Percentiles rank a stretch among this genome's conserved stretches.
Evolutionary conservation across 352 stramenopile species (phyloP).

Genomic region (Pythium dissotocum): DNA sequence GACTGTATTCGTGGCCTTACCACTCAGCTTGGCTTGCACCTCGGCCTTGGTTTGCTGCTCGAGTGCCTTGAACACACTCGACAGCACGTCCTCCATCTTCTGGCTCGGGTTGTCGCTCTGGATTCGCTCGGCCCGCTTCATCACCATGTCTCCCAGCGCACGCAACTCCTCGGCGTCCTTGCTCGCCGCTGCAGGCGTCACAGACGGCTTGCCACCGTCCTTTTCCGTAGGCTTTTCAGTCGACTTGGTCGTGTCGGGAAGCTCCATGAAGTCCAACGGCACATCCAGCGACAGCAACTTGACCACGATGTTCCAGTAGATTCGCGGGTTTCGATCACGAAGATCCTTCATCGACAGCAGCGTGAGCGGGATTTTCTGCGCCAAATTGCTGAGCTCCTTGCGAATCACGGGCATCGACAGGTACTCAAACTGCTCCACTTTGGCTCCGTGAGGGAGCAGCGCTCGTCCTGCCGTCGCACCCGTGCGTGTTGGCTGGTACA

Average conservation of each 20-base stretch:
- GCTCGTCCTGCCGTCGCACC: neutral
- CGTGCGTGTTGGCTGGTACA: conserved; percentile 22
- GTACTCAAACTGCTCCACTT: conserved; percentile 46
- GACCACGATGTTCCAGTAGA: conserved; percentile 66
- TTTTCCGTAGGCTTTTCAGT: neutral
- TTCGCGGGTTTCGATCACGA: conserved; percentile 35
- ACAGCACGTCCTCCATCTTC: conserved; percentile 13
- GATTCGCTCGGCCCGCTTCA: conserved; percentile 10
- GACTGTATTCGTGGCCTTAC: neutral
- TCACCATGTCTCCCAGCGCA: conserved; percentile 10
- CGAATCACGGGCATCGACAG: conserved; percentile 45
- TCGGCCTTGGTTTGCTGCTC: conserved; percentile 15
- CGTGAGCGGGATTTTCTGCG: conserved; percentile 39
- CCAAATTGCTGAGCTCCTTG: conserved; percentile 45
- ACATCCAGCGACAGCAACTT: conserved; percentile 48
- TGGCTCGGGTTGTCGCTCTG: conserved; percentile 9
- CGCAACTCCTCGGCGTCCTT: conserved; percentile 16
- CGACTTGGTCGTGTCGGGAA: conserved; percentile 31
- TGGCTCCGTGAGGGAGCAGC: conserved; percentile 15
- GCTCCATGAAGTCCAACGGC: conserved; percentile 46
- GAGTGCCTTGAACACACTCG: conserved; percentile 14
- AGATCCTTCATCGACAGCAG: conserved; percentile 41
- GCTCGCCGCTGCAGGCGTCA: neutral
- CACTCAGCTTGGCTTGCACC: conserved; percentile 6
- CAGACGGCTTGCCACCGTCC: neutral